phyloP scores from a whole-genome alignment of 2,329 filamentous ascomycete genomes.

The Cordyceps cateniannulata region DNA sequence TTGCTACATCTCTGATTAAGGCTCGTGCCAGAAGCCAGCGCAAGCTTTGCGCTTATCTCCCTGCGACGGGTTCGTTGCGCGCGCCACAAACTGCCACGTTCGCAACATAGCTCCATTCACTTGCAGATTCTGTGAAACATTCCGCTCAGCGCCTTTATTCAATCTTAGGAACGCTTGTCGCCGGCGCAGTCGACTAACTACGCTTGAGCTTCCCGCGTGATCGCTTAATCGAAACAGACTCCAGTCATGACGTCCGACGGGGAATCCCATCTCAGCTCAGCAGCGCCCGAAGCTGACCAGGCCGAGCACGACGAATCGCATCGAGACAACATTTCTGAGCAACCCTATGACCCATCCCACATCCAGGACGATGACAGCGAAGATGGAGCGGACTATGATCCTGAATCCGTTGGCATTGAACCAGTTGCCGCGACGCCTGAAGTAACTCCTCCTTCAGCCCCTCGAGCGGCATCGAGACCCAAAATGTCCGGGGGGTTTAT shows the following conservation, averaged over 20 bases:
- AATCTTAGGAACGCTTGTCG: too few relatives aligned
- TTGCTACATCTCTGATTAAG: not conserved
- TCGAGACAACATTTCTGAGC: slow-evolving; percentile 43
- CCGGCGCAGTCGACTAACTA: too few relatives aligned
- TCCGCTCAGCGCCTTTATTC: too few relatives aligned
- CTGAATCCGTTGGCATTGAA: slow-evolving; percentile 45
- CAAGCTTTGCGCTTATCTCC: not conserved
- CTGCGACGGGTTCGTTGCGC: not conserved
- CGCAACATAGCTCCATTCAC: too few relatives aligned
- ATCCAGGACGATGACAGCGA: slow-evolving; percentile 41
- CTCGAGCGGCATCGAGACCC: slow-evolving; percentile 38
- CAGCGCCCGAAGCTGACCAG: slow-evolving; percentile 49
- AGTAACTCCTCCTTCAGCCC: not conserved
- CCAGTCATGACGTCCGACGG: slow-evolving; percentile 33
- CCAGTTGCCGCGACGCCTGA: slow-evolving; percentile 17
- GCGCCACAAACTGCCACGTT: too few relatives aligned
- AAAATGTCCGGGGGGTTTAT: slow-evolving; percentile 55
- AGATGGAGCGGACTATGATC: slow-evolving; percentile 52
- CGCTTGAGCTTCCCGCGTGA: too few relatives aligned
- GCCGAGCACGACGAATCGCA: slow-evolving; percentile 49
- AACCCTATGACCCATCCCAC: slow-evolving; percentile 44
- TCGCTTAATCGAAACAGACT: not conserved
- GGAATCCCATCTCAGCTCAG: slow-evolving; percentile 44
- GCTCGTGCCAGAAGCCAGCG: not conserved
- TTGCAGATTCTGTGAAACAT: too few relatives aligned